Percentiles rank a stretch among this genome's conserved stretches.
These are phyloP conservation scores for Pseudogymnoascus sp. DNA, from an alignment of 2,329 filamentous ascomycete genomes.

Conservation along the genomic window DNA sequence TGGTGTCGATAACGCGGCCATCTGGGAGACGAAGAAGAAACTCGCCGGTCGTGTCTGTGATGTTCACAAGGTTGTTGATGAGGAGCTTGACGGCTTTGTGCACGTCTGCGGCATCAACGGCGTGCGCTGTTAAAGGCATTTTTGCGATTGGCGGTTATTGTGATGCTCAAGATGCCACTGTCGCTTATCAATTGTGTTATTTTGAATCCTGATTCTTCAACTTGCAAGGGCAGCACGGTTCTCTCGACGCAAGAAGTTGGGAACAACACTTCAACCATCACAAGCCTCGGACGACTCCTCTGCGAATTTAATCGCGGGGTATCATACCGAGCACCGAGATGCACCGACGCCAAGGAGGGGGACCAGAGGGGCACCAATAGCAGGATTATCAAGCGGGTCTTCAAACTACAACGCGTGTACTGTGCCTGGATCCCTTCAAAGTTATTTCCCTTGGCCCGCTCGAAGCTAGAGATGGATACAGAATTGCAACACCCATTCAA, in stretches of 20 bases:
- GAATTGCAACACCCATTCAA: background rate
- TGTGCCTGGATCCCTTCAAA: background rate
- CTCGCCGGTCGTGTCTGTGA: conserved; percentile 65
- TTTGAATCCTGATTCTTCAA: background rate
- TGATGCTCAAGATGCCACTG: background rate
- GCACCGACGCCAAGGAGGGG: background rate
- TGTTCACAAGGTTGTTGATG: conserved; percentile 68
- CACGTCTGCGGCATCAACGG: conserved; percentile 35
- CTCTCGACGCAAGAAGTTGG: background rate
- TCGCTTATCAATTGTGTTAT: background rate
- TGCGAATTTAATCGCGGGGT: background rate
- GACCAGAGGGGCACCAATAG: background rate
- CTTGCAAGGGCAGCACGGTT: background rate
- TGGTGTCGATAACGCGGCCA: conserved; percentile 72
- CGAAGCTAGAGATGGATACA: background rate
- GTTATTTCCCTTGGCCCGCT: background rate
- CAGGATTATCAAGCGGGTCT: background rate
- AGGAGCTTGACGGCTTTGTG: conserved; percentile 54
- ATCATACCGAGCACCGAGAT: background rate
- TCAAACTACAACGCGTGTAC: background rate
- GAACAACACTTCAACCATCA: background rate
- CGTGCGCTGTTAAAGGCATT: conserved; percentile 33
- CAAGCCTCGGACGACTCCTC: background rate
- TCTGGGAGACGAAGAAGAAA: conserved; percentile 65
- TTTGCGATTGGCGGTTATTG: background rate